Percentiles rank a stretch among this genome's conserved stretches.
Conservation (phyloP, 2,329 filamentous ascomycete species). For the Scedosporium minutisporum region DNA sequence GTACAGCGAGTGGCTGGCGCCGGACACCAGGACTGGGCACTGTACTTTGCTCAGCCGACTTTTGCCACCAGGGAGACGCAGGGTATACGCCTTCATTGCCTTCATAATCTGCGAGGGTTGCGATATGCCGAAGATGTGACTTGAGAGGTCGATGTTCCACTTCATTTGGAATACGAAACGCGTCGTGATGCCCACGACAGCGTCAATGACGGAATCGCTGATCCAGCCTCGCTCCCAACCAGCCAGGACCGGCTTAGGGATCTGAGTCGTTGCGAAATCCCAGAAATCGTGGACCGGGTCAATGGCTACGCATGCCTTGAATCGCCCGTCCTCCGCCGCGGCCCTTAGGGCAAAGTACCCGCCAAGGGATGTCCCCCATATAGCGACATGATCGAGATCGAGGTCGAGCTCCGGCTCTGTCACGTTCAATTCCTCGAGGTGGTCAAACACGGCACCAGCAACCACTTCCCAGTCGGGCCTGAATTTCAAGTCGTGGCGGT, state of each 20-base stretch:
- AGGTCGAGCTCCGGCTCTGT: conserved; percentile 18
- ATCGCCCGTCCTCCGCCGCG: conserved; percentile 25
- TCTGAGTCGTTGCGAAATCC: conserved; percentile 16
- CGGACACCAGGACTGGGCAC: conserved; percentile 20
- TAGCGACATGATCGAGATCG: conserved; percentile 25
- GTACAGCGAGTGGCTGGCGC: conserved; percentile 14
- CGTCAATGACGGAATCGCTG: conserved; percentile 16
- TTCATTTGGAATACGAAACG: conserved; percentile 17
- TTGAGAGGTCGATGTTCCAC: conserved; percentile 19
- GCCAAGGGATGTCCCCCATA: conserved; percentile 30
- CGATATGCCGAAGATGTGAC: conserved; percentile 16
- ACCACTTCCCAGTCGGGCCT: conserved; percentile 30
- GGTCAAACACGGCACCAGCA: conserved; percentile 20
- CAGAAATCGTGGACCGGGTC: conserved; percentile 17
- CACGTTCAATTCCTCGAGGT: conserved; percentile 12
- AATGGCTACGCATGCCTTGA: conserved; percentile 32
- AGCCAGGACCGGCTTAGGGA: conserved; percentile 15
- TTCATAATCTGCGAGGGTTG: conserved; percentile 17
- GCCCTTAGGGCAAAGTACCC: conserved; percentile 36
- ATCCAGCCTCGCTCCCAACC: conserved; percentile 16
- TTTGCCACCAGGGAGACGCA: conserved; percentile 9
- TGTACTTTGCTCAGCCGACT: conserved; percentile 13
- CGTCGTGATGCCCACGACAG: conserved; percentile 11
- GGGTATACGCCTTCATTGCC: conserved; percentile 12
- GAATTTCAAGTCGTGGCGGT: conserved; percentile 17